These are phyloP conservation scores for Phialophora verrucosa DNA, from an alignment of 2,329 filamentous ascomycete species.

Conservation along the genomic window DNA sequence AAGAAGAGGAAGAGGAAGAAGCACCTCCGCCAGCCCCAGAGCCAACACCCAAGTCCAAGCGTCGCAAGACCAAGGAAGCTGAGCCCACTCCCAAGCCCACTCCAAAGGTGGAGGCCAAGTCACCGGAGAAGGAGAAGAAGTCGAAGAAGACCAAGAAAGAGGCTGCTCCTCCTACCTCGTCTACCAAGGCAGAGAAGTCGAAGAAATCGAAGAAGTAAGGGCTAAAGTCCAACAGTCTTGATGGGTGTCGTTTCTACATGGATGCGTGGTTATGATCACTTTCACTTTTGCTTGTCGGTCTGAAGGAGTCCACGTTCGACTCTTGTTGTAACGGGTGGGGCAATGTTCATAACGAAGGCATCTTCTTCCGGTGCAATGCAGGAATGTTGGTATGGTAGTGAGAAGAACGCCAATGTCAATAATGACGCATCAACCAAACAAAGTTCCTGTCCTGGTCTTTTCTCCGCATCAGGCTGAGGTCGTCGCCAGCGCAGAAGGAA, in stretches of 20 bases:
- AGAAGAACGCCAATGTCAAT: conserved; percentile 7
- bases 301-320: conserved; percentile 13
- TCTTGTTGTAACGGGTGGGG: conserved; percentile 13
- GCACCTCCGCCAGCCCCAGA: conserved; percentile 48
- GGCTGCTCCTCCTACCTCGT: conserved; percentile 35
- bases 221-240: conserved; percentile 2
- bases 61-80: conserved; percentile 50
- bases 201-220: conserved; percentile 38
- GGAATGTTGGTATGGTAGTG: conserved; percentile 1
- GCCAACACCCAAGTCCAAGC: conserved; percentile 51
- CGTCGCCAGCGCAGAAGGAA: neutral
- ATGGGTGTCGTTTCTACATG: conserved; percentile 4
- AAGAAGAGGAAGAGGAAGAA: conserved; percentile 45
- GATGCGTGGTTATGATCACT: conserved; percentile 20
- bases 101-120: conserved; percentile 44
- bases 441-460: conserved; percentile 22
- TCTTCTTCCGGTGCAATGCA: conserved; percentile 4
- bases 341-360: conserved; percentile 30
- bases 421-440: conserved; percentile 23
- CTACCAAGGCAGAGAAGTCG: conserved; percentile 38
- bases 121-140: conserved; percentile 47
- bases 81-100: conserved; percentile 47
- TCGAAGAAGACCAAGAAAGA: conserved; percentile 58
- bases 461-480: conserved; percentile 9
- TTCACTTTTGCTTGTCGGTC: conserved; percentile 20